Base-by-base conservation (phyloP, 2,329 filamentous ascomycete genomes). In the Aureobasidium sp. region DNA sequence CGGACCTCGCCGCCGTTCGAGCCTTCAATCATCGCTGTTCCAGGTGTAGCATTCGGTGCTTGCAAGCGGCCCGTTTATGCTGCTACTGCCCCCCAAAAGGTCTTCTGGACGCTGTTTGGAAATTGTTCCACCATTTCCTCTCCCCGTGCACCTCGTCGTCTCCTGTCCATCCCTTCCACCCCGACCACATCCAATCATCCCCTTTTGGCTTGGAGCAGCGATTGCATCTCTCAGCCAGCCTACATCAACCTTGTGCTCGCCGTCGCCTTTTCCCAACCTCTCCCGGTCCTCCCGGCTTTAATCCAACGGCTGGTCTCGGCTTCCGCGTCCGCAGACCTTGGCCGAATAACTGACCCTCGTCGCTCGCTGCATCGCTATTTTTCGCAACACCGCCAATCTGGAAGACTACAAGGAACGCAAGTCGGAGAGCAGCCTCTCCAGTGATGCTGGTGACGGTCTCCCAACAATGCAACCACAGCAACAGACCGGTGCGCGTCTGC, bases 401-500 rank as follows among this genome's bases (percentile, higher is more conserved):
- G 47, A 63, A 44, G 55, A 59, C 41, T 61, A 62, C 44, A 64
- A 66, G 59, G 51, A 60, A 49, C 57, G 66, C 12, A 47, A 45
- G 47, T 61, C 62, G 37, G 58, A 64, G 62, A 64, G 62, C 59
- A 61, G 57, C 57, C 27, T 47, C 53, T 65, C 63, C 62, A 64
- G 64, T 51, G 61, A 66, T 62, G 63, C 62, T 62, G 63, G 61
- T 22, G 64, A 64, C 42, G 60, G 29, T 20, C 41, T 62, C 52
- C 64, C 55, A 3, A 45, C 27, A 37, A 45, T 47, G 41, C 55
- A 58, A 25, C 41, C 9, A 39, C 29, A 45, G 62, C 64, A 61
- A 62, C 65, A 63, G 69, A 68, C 67, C 64, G 64, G 65, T 37
- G 65, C 68, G 47, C 68, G 72, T 47, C 72, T 78, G 66, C 74